Percentiles rank a stretch among this genome's conserved stretches.
Evolutionary conservation across 306 rosid genomes (phyloP).

Genomic region (Clitoria ternatea): DNA sequence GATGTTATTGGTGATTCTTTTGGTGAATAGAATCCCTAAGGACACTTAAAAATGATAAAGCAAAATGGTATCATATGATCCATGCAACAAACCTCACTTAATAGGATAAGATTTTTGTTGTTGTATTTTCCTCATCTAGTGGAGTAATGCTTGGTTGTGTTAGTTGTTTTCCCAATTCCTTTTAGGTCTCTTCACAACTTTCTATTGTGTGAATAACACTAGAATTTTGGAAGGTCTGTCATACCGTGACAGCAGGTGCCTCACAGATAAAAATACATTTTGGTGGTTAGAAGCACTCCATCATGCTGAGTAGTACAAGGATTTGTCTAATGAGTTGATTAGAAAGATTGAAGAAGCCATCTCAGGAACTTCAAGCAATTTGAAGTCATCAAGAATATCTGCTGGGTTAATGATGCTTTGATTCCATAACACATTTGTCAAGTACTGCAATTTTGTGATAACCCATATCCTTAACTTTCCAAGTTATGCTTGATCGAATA

Average conservation of each 20-base stretch:
- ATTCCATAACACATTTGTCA: slow-evolving; percentile 1
- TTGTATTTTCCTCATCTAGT: too few species aligned
- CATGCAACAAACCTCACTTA: too few species aligned
- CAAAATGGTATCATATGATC: too few species aligned
- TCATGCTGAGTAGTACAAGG: slow-evolving; percentile 74
- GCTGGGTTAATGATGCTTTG: slow-evolving; percentile 53
- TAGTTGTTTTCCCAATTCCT: too few species aligned
- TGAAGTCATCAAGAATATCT: slow-evolving; percentile 54
- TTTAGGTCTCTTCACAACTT: too few species aligned
- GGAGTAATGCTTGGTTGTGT: too few species aligned
- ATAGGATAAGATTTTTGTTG: too few species aligned
- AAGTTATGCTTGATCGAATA: slow-evolving; percentile 8
- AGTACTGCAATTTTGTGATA: slow-evolving; percentile 1
- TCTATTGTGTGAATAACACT: slow-evolving; percentile 3
- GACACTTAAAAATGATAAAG: too few species aligned
- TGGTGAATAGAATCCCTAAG: too few species aligned
- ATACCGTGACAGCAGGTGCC: slow-evolving; percentile 30
- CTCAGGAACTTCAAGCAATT: slow-evolving; percentile 56
- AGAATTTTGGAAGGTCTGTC: slow-evolving; percentile 53
- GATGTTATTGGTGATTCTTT: too few species aligned
- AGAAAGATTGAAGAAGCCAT: slow-evolving; percentile 91
- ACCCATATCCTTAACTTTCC: slow-evolving; percentile 8
- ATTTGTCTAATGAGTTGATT: slow-evolving; percentile 57
- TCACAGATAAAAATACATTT: slow-evolving; percentile 35
- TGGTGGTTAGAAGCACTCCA: slow-evolving; percentile 97